Percentiles rank a stretch among this genome's conserved stretches.
phyloP scores from a whole-genome alignment of 768 basidiomycete genomes.

The Podaxis sp. region DNA sequence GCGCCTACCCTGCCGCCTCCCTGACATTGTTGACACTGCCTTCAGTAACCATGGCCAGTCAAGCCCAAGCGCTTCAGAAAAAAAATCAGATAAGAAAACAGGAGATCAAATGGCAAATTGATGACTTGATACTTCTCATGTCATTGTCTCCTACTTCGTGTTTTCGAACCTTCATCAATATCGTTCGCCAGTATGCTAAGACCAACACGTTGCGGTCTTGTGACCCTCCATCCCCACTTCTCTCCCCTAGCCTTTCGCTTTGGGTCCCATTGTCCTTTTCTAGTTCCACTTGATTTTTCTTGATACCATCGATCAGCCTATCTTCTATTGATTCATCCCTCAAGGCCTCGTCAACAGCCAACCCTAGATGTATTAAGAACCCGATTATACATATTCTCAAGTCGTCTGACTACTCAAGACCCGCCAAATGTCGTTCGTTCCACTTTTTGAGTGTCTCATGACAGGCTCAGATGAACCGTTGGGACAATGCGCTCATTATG shows the following conservation, averaged over 20 bases:
- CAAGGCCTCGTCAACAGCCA: not conserved
- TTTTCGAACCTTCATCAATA: conserved; percentile 4
- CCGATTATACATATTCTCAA: not conserved
- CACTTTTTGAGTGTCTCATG: not conserved
- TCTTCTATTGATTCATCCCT: not conserved
- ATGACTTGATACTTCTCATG: conserved; percentile 7
- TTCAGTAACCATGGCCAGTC: not conserved
- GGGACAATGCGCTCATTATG: not conserved
- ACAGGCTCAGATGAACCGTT: not conserved
- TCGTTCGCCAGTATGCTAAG: not conserved
- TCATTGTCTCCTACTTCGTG: not conserved
- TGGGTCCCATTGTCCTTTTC: conserved; percentile 11
- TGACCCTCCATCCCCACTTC: conserved; percentile 4
- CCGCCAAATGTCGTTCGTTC: not conserved
- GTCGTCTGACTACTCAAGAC: conserved; percentile 1
- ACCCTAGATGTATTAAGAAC: not conserved
- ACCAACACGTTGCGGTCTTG: conserved; percentile 13
- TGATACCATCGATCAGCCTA: conserved; percentile 11
- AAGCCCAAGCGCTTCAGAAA: not conserved
- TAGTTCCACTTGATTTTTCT: not conserved
- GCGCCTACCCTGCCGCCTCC: not conserved
- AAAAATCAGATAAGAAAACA: conserved; percentile 13
- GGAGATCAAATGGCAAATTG: not conserved
- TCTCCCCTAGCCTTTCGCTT: not conserved
- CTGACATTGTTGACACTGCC: not conserved